Evolutionary conservation across 306 rosid genomes (phyloP).

Genomic region (Mimosa pudica): DNA sequence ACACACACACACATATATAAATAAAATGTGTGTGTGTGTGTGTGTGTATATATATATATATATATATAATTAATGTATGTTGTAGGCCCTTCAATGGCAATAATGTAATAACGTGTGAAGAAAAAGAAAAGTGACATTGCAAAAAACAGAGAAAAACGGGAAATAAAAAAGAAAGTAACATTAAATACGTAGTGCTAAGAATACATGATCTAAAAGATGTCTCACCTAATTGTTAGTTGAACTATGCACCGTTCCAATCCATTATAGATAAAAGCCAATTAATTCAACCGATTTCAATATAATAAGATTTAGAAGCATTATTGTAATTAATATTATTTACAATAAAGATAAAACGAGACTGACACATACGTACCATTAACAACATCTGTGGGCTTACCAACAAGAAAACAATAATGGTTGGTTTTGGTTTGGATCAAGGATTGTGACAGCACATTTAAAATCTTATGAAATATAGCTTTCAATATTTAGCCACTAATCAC

Average conservation of each 20-base stretch:
- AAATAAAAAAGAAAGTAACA: not conserved
- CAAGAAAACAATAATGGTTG: not conserved
- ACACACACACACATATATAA: too few species aligned
- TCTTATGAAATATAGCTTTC: not conserved
- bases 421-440: not conserved
- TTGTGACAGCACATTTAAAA: not conserved
- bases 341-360: not conserved
- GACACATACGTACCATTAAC: not conserved
- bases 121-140: not conserved
- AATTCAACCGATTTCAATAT: not conserved
- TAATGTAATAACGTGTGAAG: not conserved
- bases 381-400: not conserved
- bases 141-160: too few species aligned
- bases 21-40: too few species aligned
- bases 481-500: not conserved
- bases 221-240: constrained; percentile 3
- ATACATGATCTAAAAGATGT: not conserved
- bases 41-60: too few species aligned
- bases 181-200: not conserved
- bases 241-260: not conserved
- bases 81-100: not conserved
- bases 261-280: not conserved
- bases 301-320: not conserved
- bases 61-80: too few species aligned
- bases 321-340: not conserved